Evolutionary conservation across 805 yeast species (phyloP), one percentile per base, ranked within the genome.

Genomic region (Pichia kluyveri): DNA sequence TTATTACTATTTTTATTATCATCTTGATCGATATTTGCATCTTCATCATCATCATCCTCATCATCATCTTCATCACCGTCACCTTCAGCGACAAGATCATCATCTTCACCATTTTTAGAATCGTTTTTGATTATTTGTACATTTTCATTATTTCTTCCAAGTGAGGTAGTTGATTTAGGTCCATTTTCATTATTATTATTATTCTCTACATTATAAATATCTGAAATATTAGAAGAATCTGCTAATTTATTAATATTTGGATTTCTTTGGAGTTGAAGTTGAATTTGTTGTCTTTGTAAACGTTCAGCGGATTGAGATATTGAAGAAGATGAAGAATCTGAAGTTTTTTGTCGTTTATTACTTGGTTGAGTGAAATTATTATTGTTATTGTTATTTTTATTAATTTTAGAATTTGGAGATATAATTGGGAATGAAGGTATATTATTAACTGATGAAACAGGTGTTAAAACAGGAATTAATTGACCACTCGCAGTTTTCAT

Each of bases 141-240:
- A 30, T 30, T 34, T 12, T 34, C 37, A 10, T 23, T 23, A 23
- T 23, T 23, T 23, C 6, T 23, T 23, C 8, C 37, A 4, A 5
- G 26, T 5, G 6, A 6, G 5, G 26, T 23, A 23, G 6, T 23
- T 23, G 26, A 23, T 8, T 8, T 6, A 30, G 11, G 14, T 11
- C 5, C 32, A 6, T 3, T 34, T 12, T 34, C 37, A 10, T 23
- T 6, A 23, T 23, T 23, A 10, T 23, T 6, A 23, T 23, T 23
- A 23, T 23, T 23, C 5, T 34, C 37, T 14, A 15, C n/a, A 34
- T 15, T 44, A 38, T 43, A 51, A 1, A 46, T 41, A 28, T 49
- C 51, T n/a, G 51, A 48, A 12, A 48, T 42, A 32, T 44, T 48
- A 8, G 45, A 41, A 19, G 43, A 23, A n/a, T 37, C 34, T 3